Conservation (phyloP, 2,329 filamentous ascomycete species). For the Arthrobotrys entomopaga region DNA sequence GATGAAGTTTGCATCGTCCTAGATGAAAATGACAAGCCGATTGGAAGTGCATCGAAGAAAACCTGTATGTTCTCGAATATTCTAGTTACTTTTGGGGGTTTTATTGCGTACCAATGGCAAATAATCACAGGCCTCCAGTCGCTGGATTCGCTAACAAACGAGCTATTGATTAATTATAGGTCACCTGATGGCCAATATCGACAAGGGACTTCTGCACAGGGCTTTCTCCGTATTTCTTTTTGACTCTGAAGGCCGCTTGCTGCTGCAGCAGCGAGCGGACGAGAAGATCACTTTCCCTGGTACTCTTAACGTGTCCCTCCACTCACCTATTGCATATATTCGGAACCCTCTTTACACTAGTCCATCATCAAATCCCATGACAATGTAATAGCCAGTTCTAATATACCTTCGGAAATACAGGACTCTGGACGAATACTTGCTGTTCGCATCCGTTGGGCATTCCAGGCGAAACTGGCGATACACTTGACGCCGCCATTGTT, state of each 20-base stretch:
- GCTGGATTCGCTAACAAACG: conserved; percentile 54
- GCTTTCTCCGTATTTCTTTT: conserved; percentile 99
- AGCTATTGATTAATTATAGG: conserved; percentile 66
- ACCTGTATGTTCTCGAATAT: conserved; percentile 71
- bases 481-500: conserved; percentile 79
- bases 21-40: conserved; percentile 89
- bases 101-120: conserved; percentile 7
- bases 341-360: background rate
- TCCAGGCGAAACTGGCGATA: conserved; percentile 86
- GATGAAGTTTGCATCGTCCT: conserved; percentile 98
- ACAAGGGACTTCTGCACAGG: conserved; percentile 93
- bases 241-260: conserved; percentile 88
- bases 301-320: conserved; percentile 16
- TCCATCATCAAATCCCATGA: background rate
- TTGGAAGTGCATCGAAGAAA: conserved; percentile 98
- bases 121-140: conserved; percentile 3
- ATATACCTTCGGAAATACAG: conserved; percentile 60
- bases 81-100: background rate
- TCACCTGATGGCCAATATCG: conserved; percentile 98
- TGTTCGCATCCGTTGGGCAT: conserved; percentile 96
- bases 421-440: conserved; percentile 99
- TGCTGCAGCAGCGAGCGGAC: conserved; percentile 91
- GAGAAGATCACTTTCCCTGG: conserved; percentile 97
- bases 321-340: background rate
- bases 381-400: background rate